These are phyloP conservation scores for Paraphoma chrysanthemicola DNA, from an alignment of 2,329 filamentous ascomycete species.

Conservation along the genomic window DNA sequence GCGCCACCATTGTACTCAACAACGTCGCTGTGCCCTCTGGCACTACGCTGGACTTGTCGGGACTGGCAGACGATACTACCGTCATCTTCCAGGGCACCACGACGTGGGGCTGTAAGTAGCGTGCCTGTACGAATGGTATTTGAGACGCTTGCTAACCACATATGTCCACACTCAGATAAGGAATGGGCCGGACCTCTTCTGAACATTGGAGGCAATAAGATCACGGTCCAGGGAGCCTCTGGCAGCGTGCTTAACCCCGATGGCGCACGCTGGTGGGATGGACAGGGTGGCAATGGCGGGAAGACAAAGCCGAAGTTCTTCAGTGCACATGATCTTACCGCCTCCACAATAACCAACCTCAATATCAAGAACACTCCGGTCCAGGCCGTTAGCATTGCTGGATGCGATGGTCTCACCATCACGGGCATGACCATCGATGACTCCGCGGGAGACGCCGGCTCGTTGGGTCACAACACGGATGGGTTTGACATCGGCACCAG, in stretches of 20 bases:
- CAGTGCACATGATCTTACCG: conserved; percentile 58
- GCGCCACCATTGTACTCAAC: conserved; percentile 62
- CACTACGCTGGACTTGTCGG: conserved; percentile 64
- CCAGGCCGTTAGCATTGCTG: conserved; percentile 58
- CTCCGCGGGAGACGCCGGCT: conserved; percentile 56
- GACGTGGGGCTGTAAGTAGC: conserved; percentile 60
- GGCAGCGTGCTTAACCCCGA: conserved; percentile 65
- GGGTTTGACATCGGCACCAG: conserved; percentile 62
- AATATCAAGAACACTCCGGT: conserved; percentile 63
- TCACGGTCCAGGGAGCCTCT: conserved; percentile 64
- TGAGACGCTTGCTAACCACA: too few relatives aligned
- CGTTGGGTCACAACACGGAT: conserved; percentile 59
- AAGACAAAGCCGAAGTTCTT: conserved; percentile 60
- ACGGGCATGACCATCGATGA: conserved; percentile 63
- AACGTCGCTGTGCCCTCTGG: conserved; percentile 64
- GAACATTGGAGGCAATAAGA: conserved; percentile 62
- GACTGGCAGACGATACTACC: conserved; percentile 57
- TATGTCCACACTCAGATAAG: conserved; percentile 45
- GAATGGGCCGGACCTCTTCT: conserved; percentile 71
- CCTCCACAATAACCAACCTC: conserved; percentile 57
- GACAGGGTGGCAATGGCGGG: conserved; percentile 55
- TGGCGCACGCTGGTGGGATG: conserved; percentile 60
- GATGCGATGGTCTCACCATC: conserved; percentile 53
- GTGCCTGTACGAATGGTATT: too few relatives aligned
- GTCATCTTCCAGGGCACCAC: conserved; percentile 70